Evolutionary conservation across 352 stramenopile genomes (phyloP).

Genomic region (Detonula confervacea): DNA sequence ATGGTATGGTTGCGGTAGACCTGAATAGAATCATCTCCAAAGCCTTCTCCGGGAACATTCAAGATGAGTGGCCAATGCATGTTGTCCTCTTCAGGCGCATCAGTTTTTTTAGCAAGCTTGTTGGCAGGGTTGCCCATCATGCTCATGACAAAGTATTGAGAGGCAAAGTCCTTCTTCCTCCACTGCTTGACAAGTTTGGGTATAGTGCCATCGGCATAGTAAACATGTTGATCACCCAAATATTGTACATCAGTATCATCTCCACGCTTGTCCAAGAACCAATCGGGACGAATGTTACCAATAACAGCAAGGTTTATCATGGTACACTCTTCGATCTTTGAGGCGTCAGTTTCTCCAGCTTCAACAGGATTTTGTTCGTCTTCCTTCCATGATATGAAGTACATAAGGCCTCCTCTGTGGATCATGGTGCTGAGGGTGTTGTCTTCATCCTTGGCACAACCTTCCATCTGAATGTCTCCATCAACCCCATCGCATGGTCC

Average conservation of each 20-base stretch:
- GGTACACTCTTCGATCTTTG: slow-evolving; percentile 50
- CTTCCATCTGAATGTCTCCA: slow-evolving; percentile 32
- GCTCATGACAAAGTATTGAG: slow-evolving; percentile 61
- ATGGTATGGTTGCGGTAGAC: slow-evolving; percentile 55
- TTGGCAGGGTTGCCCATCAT: slow-evolving; percentile 51
- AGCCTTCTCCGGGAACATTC: slow-evolving; percentile 62
- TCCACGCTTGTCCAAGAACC: slow-evolving; percentile 58
- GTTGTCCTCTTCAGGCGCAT: slow-evolving; percentile 25
- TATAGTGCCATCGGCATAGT: slow-evolving; percentile 32
- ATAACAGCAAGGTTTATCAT: slow-evolving; percentile 48
- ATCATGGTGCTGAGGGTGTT: slow-evolving; percentile 58
- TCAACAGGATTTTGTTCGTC: slow-evolving; percentile 20
- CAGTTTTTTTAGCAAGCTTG: slow-evolving; percentile 18
- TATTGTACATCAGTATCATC: slow-evolving; percentile 63
- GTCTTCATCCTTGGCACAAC: slow-evolving; percentile 17
- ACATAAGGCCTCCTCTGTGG: slow-evolving; percentile 57
- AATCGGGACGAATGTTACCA: slow-evolving; percentile 64
- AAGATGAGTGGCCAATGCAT: slow-evolving; percentile 57
- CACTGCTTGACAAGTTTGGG: slow-evolving; percentile 63
- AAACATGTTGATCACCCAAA: slow-evolving; percentile 64
- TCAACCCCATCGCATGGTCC: slow-evolving; percentile 50
- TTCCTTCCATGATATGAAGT: slow-evolving; percentile 58
- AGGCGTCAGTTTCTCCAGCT: slow-evolving; percentile 42
- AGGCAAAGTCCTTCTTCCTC: slow-evolving; percentile 68
- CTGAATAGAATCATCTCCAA: slow-evolving; percentile 59